A percentile compares a stretch with the other conserved stretches of the same genome.
These are phyloP conservation scores for Colletotrichum orchidophilum DNA, from an alignment of 2,329 filamentous ascomycete species.

Conservation along the genomic window DNA sequence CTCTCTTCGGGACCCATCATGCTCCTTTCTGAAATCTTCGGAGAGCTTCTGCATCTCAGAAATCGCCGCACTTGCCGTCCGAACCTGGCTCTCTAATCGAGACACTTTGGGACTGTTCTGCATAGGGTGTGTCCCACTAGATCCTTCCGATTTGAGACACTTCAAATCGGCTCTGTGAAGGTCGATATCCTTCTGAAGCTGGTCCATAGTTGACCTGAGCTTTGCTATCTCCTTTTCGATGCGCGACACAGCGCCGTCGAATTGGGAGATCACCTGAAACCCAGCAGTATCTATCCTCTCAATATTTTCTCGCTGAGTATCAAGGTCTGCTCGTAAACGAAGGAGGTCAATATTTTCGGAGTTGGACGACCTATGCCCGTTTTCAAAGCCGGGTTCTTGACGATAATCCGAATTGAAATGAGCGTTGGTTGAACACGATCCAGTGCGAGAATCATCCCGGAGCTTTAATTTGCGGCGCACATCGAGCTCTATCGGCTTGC, in stretches of 20 bases:
- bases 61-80: conserved; percentile 36
- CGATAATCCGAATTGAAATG: background rate
- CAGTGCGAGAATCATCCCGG: conserved; percentile 36
- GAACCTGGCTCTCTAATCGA: conserved; percentile 38
- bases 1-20: conserved; percentile 36
- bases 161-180: conserved; percentile 39
- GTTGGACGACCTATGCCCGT: background rate
- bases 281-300: conserved; percentile 48
- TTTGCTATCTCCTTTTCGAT: conserved; percentile 47
- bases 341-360: conserved; percentile 33
- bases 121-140: conserved; percentile 27
- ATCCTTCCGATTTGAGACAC: conserved; percentile 40
- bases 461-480: conserved; percentile 46
- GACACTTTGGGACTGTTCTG: conserved; percentile 33
- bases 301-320: conserved; percentile 46
- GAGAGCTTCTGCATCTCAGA: conserved; percentile 35
- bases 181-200: conserved; percentile 39
- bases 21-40: conserved; percentile 33
- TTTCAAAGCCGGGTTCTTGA: background rate
- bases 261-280: conserved; percentile 47
- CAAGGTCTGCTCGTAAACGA: conserved; percentile 45
- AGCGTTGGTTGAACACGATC: background rate
- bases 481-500: conserved; percentile 38
- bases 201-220: conserved; percentile 41
- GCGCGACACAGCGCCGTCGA: conserved; percentile 45